phyloP scores from a whole-genome alignment of 1,284 basidiomycete genomes.

The Cryptococcus wingfieldii region DNA sequence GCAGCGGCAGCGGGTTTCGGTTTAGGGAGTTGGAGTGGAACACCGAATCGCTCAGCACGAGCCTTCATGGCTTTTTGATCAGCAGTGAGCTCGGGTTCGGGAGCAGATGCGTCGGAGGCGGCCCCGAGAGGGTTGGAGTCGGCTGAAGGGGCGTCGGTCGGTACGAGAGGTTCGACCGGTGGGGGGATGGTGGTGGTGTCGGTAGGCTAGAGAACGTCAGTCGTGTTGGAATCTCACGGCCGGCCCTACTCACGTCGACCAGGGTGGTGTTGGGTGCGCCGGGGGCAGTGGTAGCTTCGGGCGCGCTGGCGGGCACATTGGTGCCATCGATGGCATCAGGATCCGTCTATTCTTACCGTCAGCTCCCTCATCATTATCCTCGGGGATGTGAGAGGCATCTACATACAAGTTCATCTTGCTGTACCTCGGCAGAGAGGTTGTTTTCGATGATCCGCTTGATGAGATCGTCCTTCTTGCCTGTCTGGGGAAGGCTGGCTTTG shows the following conservation, averaged over 20 bases:
- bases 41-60: constrained; percentile 47
- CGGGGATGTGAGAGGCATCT: background rate
- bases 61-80: constrained; percentile 44
- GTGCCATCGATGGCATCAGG: constrained; percentile 7
- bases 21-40: constrained; percentile 36
- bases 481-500: constrained; percentile 35
- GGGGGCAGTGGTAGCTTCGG: constrained; percentile 5
- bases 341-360: constrained; percentile 9
- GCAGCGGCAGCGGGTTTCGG: constrained; percentile 13
- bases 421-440: constrained; percentile 23
- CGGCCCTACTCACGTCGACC: constrained; percentile 3
- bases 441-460: constrained; percentile 47
- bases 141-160: background rate
- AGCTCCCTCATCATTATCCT: background rate
- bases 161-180: too few relatives aligned
- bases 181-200: constrained; percentile 1
- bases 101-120: background rate
- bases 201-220: background rate
- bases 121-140: constrained; percentile 8
- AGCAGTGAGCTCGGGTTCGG: constrained; percentile 26
- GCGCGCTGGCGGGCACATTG: background rate
- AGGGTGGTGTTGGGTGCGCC: constrained; percentile 6
- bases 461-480: constrained; percentile 50
- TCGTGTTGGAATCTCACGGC: background rate
- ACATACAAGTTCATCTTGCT: constrained; percentile 25